Conservation (phyloP, 192 early-diverging fungal genomes). For the Spinellus fusiger region DNA sequence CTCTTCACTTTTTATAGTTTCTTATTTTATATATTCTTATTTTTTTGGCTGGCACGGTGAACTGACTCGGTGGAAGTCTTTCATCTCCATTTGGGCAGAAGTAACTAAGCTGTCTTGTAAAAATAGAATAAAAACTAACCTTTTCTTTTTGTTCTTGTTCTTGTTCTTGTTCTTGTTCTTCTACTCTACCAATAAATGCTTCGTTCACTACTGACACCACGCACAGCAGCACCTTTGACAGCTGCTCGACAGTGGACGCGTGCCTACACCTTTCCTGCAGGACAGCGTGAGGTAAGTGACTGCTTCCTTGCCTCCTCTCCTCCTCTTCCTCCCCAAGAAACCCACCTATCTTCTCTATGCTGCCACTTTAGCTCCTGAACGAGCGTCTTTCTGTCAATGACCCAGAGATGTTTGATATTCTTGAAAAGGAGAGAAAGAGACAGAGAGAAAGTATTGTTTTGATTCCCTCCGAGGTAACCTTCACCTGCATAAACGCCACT, state of each 20-base stretch:
- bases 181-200: conserved; percentile 26
- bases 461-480: conserved; percentile 88
- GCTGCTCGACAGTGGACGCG: conserved; percentile 23
- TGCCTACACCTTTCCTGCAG: conserved; percentile 45
- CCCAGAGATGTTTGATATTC: conserved; percentile 89
- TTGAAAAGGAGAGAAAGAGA: conserved; percentile 91
- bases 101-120: no score
- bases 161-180: conserved; percentile 12
- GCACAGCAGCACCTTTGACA: background rate
- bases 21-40: conserved; percentile 1
- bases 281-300: conserved; percentile 42
- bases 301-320: background rate
- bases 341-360: background rate
- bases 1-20: background rate
- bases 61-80: conserved; percentile 23
- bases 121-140: conserved; percentile 6
- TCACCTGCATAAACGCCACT: background rate
- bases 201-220: conserved; percentile 23
- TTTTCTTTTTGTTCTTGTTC: conserved; percentile 15
- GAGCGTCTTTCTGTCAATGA: conserved; percentile 67
- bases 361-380: conserved; percentile 61
- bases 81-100: conserved; percentile 13
- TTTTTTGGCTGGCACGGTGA: conserved; percentile 24
- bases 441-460: conserved; percentile 89
- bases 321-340: no score